Evolutionary conservation across 306 rosid species (phyloP).

Genomic region (Biancaea sappan): DNA sequence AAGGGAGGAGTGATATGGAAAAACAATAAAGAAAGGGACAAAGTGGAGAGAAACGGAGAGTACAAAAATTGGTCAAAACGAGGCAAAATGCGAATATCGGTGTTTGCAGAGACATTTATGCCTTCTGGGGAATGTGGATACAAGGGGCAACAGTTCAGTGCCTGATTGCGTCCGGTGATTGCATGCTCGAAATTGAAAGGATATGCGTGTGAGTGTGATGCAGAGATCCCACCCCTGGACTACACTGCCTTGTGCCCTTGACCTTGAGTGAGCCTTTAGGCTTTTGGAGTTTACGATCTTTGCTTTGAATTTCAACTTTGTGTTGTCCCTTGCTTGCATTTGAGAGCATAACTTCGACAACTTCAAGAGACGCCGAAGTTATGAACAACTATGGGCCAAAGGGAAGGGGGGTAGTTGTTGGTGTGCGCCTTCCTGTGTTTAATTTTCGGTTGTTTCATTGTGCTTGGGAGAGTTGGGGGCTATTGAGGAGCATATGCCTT

Average conservation of each 20-base stretch:
- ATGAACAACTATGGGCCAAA: background rate
- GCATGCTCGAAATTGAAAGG: background rate
- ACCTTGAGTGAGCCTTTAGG: background rate
- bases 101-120: conserved; percentile 11
- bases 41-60: background rate
- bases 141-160: conserved; percentile 18
- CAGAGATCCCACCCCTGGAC: background rate
- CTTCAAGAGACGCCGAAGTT: background rate
- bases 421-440: background rate
- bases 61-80: conserved; percentile 45
- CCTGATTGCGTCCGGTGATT: conserved; percentile 31
- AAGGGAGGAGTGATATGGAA: background rate
- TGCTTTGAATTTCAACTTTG: background rate
- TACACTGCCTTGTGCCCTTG: background rate
- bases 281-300: background rate
- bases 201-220: background rate
- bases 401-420: background rate
- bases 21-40: conserved; percentile 29
- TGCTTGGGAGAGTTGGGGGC: background rate
- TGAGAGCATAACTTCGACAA: background rate
- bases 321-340: background rate
- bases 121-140: conserved; percentile 25
- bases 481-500: conserved; percentile 41
- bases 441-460: conserved; percentile 16
- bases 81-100: conserved; percentile 21